phyloP scores from a whole-genome alignment of 1,139 yeast species.

The Nadsonia commutata region DNA sequence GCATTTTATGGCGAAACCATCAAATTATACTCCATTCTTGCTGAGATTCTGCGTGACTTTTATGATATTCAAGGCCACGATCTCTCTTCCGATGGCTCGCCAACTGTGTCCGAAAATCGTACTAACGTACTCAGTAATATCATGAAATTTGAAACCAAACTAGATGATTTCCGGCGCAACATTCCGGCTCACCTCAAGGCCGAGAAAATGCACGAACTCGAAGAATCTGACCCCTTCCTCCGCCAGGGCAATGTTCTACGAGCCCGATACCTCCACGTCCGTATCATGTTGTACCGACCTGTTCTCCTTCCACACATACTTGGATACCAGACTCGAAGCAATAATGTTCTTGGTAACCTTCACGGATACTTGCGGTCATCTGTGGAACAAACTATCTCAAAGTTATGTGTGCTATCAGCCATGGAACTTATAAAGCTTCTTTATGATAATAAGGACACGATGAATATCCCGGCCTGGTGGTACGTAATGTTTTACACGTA shows the following conservation, averaged over 20 bases:
- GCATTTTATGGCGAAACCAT: constrained; percentile 9
- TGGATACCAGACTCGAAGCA: neutral
- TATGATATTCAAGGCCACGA: constrained; percentile 8
- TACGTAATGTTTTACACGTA: constrained; percentile 11
- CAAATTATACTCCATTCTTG: constrained; percentile 10
- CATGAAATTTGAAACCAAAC: constrained; percentile 7
- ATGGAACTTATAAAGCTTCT: constrained; percentile 10
- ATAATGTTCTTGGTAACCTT: neutral
- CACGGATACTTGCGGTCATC: constrained; percentile 5
- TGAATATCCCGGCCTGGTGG: constrained; percentile 12
- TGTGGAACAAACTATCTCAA: constrained; percentile 9
- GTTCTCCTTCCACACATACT: constrained; percentile 9
- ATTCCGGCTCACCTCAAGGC: constrained; percentile 8
- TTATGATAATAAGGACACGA: constrained; percentile 7
- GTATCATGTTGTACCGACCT: constrained; percentile 12
- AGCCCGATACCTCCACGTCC: constrained; percentile 10
- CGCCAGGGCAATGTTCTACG: constrained; percentile 11
- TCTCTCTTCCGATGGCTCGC: neutral
- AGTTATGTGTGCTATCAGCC: constrained; percentile 11
- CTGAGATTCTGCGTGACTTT: constrained; percentile 8
- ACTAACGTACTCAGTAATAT: constrained; percentile 6
- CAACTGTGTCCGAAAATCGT: constrained; percentile 1
- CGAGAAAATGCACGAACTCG: constrained; percentile 3
- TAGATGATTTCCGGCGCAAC: constrained; percentile 4
- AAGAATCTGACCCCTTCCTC: constrained; percentile 2